Evolutionary conservation across 108 stramenopile genomes (phyloP), one percentile per base, ranked within the genome.

Genomic region (Hondaea fermentalgiana): DNA sequence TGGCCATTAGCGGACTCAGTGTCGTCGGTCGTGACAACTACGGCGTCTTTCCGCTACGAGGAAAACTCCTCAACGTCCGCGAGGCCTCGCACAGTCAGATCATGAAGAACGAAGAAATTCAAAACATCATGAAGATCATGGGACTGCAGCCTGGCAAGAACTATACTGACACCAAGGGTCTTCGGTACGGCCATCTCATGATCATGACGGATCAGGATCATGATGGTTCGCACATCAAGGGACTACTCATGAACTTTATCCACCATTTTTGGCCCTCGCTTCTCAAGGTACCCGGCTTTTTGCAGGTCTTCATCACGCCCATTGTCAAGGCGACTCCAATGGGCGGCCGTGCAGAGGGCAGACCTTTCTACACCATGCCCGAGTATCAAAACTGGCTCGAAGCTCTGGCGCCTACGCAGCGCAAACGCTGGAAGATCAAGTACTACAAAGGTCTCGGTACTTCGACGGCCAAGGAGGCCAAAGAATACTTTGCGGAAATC

Each of bases 151-250:
- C 96, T 87, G 96, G 95, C 42, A 94, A 89, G 59, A 87, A 72
- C 4, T 99, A 99, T 95, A 91, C 92, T 49, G 93, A 95, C 76
- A 91, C 90, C 19, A 96, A 97, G 90, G 89, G 89, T 71, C 97
- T 99, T 23, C 91, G 94, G 42, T 98, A 98, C 89, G 99, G 99
- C 16, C 98, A 98, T 90, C 90, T 98, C 60, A 97, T 98, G 97
- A 98, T 99, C 91, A 99, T 99, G 99, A 97, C 98, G 4, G 99
- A 99, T 95, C 99, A 99, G 93, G 99, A 99, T 93, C 97, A 97
- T 90, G 99, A 99, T 89, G 99, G 99, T 4, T 94, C 93, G 19
- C 99, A 99, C 91, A 99, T 99, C 96, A 99, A 99, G 92, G 99
- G 98, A 49, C 95, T 99, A n/a, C 94, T 99, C 5, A 98, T 99